Evolutionary conservation across 2,329 filamentous ascomycete genomes (phyloP), one percentile per base, ranked within the genome.

Genomic region (Camillea tinctor): DNA sequence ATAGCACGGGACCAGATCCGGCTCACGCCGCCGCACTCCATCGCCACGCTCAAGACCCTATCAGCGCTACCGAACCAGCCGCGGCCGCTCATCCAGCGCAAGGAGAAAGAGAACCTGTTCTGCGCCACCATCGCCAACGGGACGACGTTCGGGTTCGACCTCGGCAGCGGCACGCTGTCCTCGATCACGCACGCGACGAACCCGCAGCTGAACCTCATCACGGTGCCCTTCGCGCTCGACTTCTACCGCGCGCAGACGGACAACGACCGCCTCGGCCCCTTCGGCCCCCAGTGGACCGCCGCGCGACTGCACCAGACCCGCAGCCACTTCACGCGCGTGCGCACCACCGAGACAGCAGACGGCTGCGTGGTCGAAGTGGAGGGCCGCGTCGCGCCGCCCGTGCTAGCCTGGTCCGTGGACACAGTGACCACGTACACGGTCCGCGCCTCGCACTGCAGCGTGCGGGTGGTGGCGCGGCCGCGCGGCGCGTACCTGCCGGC

Each of bases 181-280:
- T 80, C 74, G 56, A 79, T 82, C 73, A 74, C 70, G 13, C 73
- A 79, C 13, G 64, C 70, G 1, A 55, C 60, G 2, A 57, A 64
- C 2, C 68, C 71, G 0, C 53, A 69, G 7, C 58, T 63, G 22
- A 80, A 81, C 63, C 68, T 83, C 24, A 75, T 84, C 54, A 78
- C 77, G 3, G 69, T 77, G 26, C 79, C 81, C 0, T 66, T 81
- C 2, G 64, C 73, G 1, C 76, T 88, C 49, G 79, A 80, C 62
- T 83, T 90, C 70, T 89, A 87, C 76, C 86, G 88, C 48, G 83
- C 88, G 0, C 78, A 83, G 44, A 90, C 87, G 0, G 86, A 90
- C 73, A 90, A 90, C 69, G 88, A 90, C 69, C 77, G 79, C 3
- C 81, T 81, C 0, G 76, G 77, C 6, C 74, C 77, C 17, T 83